A percentile compares a stretch with the other conserved stretches of the same genome.
Conservation (phyloP, 257 asterid genomes). For the Primulina tabacum region DNA sequence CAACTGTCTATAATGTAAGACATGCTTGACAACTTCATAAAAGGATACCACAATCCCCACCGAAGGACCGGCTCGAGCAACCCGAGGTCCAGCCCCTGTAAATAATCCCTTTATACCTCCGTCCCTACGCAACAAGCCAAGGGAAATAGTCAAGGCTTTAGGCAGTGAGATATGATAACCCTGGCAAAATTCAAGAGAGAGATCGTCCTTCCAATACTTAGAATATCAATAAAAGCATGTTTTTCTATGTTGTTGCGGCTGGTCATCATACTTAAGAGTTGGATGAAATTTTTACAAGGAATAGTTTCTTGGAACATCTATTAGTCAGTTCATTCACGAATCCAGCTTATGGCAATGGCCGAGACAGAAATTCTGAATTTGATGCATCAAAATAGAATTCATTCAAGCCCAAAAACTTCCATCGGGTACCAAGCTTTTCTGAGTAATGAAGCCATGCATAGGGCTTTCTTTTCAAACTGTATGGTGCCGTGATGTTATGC, state of each 20-base stretch:
- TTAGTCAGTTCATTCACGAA: background rate
- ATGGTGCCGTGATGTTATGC: background rate
- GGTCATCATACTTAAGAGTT: background rate
- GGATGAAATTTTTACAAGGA: background rate
- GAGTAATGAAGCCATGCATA: background rate
- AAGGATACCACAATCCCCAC: slow-evolving; percentile 84
- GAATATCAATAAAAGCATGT: background rate
- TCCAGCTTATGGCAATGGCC: background rate
- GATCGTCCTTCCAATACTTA: too few relatives aligned
- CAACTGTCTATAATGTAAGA: slow-evolving; percentile 36
- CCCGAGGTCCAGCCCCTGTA: slow-evolving; percentile 68
- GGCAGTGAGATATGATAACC: background rate
- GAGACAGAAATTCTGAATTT: background rate
- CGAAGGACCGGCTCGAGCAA: slow-evolving; percentile 86
- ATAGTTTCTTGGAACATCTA: background rate
- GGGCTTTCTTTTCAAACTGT: background rate
- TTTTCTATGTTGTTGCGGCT: too few relatives aligned
- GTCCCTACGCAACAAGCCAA: slow-evolving; percentile 41
- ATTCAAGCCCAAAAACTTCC: background rate
- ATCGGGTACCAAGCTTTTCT: background rate
- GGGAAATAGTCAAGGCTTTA: background rate
- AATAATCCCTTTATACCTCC: slow-evolving; percentile 69
- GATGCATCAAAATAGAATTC: background rate
- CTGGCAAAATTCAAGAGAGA: too few relatives aligned
- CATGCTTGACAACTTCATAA: slow-evolving; percentile 66